phyloP scores from a whole-genome alignment of 1,139 yeast genomes.

The Lodderomyces oxycetoniae region DNA sequence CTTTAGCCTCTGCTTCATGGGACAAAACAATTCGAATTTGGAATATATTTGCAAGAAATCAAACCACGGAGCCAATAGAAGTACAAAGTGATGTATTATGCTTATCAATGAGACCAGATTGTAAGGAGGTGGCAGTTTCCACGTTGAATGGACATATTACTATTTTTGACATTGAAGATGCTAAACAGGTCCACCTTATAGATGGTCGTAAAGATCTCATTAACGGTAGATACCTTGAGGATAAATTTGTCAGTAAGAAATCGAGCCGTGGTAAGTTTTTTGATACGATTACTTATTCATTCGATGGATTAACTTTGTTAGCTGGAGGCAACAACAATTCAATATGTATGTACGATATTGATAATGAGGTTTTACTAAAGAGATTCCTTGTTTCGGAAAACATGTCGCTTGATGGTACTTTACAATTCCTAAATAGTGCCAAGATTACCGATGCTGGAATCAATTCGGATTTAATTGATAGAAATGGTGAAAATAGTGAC shows the following conservation, averaged over 20 bases:
- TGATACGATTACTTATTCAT: conserved; percentile 76
- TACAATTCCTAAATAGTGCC: conserved; percentile 69
- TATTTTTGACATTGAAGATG: conserved; percentile 78
- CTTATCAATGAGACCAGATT: conserved; percentile 84
- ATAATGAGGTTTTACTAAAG: conserved; percentile 77
- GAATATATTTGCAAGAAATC: conserved; percentile 84
- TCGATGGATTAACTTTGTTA: conserved; percentile 80
- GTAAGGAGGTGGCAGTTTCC: conserved; percentile 81
- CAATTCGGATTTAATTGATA: conserved; percentile 74
- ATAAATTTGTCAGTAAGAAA: conserved; percentile 75
- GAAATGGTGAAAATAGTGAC: conserved; percentile 82
- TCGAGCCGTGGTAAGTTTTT: conserved; percentile 82
- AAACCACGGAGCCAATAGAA: conserved; percentile 86
- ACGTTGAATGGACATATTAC: conserved; percentile 86
- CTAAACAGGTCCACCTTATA: conserved; percentile 74
- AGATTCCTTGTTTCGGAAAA: conserved; percentile 82
- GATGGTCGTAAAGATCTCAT: conserved; percentile 85
- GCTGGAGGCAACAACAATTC: conserved; percentile 95
- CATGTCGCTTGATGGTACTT: conserved; percentile 88
- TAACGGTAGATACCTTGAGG: conserved; percentile 81
- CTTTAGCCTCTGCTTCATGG: conserved; percentile 93
- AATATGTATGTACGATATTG: conserved; percentile 84
- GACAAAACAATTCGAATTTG: conserved; percentile 90
- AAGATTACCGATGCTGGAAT: conserved; percentile 82
- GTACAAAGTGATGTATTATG: conserved; percentile 82